These are phyloP conservation scores for Paecilomyces dactylethromorphus DNA, from an alignment of 2,329 filamentous ascomycete species.

Conservation along the genomic window DNA sequence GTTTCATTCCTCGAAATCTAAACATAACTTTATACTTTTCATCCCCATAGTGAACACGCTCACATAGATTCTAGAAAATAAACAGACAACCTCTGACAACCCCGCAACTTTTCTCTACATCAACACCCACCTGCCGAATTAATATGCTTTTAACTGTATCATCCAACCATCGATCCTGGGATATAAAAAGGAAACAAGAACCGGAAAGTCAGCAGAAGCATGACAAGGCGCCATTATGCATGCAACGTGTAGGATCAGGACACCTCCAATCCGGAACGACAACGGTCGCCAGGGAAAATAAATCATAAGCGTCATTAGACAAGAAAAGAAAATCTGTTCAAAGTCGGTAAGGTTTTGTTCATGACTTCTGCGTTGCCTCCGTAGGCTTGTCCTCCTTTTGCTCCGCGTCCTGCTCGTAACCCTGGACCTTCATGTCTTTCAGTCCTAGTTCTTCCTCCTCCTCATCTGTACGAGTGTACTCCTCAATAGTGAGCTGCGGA, in stretches of 20 bases:
- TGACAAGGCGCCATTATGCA: not conserved
- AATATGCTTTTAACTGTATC: not conserved
- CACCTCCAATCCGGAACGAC: not conserved
- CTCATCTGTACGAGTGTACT: constrained; percentile 80
- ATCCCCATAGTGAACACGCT: not conserved
- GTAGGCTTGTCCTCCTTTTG: constrained; percentile 10
- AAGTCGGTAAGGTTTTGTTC: constrained; percentile 2
- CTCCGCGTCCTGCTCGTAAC: constrained; percentile 59
- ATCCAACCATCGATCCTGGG: not conserved
- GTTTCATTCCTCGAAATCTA: not conserved
- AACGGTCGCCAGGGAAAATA: constrained; percentile 1
- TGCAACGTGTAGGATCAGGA: not conserved
- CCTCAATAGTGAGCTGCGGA: constrained; percentile 71
- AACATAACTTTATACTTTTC: not conserved
- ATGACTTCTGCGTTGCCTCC: constrained; percentile 20
- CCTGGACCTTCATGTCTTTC: constrained; percentile 86
- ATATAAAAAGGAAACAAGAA: not conserved
- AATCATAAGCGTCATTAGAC: constrained; percentile 10
- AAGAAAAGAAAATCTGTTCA: not conserved
- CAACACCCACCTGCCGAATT: not conserved
- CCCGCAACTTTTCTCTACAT: not conserved
- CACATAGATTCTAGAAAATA: not conserved
- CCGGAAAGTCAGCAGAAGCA: not conserved
- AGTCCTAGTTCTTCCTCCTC: constrained; percentile 92
- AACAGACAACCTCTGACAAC: not conserved